Percentiles rank a stretch among this genome's conserved stretches.
Evolutionary conservation across 73 alveolate species (phyloP).

Genomic region (Paramecium octaurelia): DNA sequence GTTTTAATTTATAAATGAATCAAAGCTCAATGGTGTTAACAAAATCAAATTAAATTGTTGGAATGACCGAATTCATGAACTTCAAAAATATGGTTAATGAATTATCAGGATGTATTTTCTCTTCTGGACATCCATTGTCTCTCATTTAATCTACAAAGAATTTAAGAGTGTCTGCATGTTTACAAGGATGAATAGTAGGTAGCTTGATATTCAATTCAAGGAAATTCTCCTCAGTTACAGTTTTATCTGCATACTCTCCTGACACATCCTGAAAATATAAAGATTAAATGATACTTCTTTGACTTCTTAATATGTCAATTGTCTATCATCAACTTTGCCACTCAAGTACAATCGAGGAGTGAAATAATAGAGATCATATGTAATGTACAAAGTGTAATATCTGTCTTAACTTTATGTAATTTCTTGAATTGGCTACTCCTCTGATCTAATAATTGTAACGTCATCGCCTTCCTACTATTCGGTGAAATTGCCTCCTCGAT

Average conservation of each 20-base stretch:
- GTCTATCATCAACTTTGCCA: not conserved
- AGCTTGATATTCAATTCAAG: not conserved
- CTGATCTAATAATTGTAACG: not conserved
- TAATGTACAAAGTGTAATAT: not conserved
- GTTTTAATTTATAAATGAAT: not conserved
- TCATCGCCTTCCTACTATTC: not conserved
- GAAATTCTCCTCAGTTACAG: not conserved
- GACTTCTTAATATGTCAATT: not conserved
- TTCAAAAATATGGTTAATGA: not conserved
- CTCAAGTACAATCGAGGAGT: slow-evolving; percentile 4
- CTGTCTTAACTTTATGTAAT: not conserved
- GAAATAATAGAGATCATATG: not conserved
- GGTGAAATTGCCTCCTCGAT: not conserved
- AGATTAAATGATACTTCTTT: not conserved
- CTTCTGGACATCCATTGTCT: not conserved
- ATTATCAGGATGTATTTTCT: slow-evolving; percentile 10
- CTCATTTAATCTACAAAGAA: not conserved
- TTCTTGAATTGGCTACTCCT: not conserved
- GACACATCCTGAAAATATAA: not conserved
- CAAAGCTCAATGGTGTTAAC: not conserved
- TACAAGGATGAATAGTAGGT: slow-evolving; percentile 30
- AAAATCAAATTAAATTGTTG: slow-evolving; percentile 38
- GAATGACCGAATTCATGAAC: not conserved
- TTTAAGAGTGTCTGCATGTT: slow-evolving; percentile 40
- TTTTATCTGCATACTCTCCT: slow-evolving; percentile 16